phyloP scores from a whole-genome alignment of 2,329 filamentous ascomycete species.

The Alternaria postmessia region DNA sequence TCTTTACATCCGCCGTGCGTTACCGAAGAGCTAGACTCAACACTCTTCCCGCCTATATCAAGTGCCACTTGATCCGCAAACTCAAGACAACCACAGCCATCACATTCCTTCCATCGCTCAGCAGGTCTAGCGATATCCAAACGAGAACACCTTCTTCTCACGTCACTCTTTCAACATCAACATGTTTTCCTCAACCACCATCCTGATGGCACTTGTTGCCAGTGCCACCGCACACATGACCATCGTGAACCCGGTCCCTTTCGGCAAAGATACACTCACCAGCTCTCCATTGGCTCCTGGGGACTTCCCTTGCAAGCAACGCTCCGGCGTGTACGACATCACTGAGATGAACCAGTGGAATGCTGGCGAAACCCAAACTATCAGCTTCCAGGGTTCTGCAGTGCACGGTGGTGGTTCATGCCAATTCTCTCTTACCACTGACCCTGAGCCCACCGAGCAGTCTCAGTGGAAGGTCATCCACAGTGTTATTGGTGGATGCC shows the following conservation, averaged over 20 bases:
- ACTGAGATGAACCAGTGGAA: constrained; percentile 67
- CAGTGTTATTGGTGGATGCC: constrained; percentile 86
- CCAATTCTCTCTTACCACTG: too few species aligned
- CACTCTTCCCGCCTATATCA: constrained; percentile 12
- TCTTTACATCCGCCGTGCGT: constrained; percentile 36
- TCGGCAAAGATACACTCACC: constrained; percentile 55
- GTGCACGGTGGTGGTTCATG: constrained; percentile 92
- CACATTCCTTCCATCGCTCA: constrained; percentile 42
- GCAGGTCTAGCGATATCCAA: constrained; percentile 50
- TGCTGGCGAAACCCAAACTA: too few species aligned
- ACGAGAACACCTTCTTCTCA: constrained; percentile 25
- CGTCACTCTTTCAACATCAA: constrained; percentile 44
- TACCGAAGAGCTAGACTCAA: constrained; percentile 36
- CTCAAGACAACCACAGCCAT: constrained; percentile 6
- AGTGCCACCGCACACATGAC: constrained; percentile 76
- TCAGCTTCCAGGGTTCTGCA: constrained; percentile 64
- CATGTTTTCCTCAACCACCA: constrained; percentile 60
- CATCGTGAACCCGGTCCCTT: constrained; percentile 68
- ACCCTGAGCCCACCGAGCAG: constrained; percentile 61
- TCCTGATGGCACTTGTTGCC: constrained; percentile 64
- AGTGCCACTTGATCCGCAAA: constrained; percentile 9
- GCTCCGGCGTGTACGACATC: constrained; percentile 57
- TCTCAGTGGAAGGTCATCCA: constrained; percentile 89
- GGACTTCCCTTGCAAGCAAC: constrained; percentile 87
- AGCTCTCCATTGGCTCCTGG: too few species aligned